Evolutionary conservation across 2,329 filamentous ascomycete genomes (phyloP).

Genomic region (Phyllosticta citribraziliensis): DNA sequence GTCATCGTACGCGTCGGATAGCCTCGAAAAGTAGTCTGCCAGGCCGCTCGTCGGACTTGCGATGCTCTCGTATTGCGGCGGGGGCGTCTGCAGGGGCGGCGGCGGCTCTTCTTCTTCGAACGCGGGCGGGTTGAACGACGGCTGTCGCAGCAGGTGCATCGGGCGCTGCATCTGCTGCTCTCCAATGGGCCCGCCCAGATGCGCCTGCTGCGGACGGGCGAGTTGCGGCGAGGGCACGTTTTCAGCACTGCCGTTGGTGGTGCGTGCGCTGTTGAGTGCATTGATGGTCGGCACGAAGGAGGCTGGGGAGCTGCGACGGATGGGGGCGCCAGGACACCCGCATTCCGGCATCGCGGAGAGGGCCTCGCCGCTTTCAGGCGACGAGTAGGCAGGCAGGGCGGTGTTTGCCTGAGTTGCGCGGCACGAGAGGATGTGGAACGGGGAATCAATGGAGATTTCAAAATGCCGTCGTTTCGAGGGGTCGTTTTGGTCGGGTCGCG

Average conservation of each 20-base stretch:
- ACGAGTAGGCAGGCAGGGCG: constrained; percentile 69
- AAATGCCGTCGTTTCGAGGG: constrained; percentile 76
- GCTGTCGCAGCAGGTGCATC: constrained; percentile 73
- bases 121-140: constrained; percentile 79
- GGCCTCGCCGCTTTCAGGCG: constrained; percentile 32
- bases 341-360: constrained; percentile 41
- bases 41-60: constrained; percentile 61
- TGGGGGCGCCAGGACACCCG: constrained; percentile 57
- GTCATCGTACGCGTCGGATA: constrained; percentile 56
- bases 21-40: constrained; percentile 77
- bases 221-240: constrained; percentile 34
- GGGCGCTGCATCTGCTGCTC: constrained; percentile 50
- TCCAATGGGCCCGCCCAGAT: constrained; percentile 34
- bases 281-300: constrained; percentile 47
- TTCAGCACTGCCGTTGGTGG: constrained; percentile 18
- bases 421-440: constrained; percentile 87
- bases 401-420: constrained; percentile 88
- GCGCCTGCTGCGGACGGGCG: constrained; percentile 40
- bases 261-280: constrained; percentile 36
- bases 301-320: constrained; percentile 38
- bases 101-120: constrained; percentile 76
- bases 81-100: constrained; percentile 66
- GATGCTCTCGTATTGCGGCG: constrained; percentile 74
- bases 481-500: constrained; percentile 69
- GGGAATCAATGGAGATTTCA: constrained; percentile 92